Base-by-base conservation (phyloP, 2,329 filamentous ascomycete genomes). In the Coniosporium tulheliwenetii region DNA sequence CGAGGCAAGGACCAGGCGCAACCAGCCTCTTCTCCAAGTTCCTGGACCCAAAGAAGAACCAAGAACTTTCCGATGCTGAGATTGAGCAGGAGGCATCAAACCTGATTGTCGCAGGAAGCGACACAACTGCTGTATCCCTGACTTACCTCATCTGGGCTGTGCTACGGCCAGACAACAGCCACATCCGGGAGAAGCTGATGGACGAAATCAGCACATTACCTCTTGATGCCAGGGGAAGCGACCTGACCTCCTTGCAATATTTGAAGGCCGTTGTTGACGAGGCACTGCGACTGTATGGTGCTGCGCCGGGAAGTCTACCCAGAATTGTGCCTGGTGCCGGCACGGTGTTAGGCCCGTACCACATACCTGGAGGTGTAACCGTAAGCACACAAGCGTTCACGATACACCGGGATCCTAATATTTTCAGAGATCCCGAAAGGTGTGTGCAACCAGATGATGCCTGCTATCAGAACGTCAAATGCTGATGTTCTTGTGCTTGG, bases 251-350 rank as follows among this genome's bases (percentile, higher is more conserved):
- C 3, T 36, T 54, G 5, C 44, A 46, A 2, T 37, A 51, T 2
- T 44, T 57, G 8, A 49, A 48, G 14, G 52, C 50, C 4, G 43
- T 48, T 7, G 51, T 57, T 10, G 46, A 53, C 31, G 55, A 58
- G 44, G 51, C 52, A 3, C 44, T 58, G 7, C 48, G 56, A 7
- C 43, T 59, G 9, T 56, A 57, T 39, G 51, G 51, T n/a, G 55
- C 54, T 34, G 53, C 50, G 5, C 55, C 55, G 2, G 52, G 48
- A 13, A 48, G 44, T 3, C 45, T 58, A 1, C 54, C 54, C 5
- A 44, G 56, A 4, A 40, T 47, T 1, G 49, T 52, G 0, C 56
- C 55, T 3, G 37, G 40, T 10, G 48, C 47, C 14, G 55, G 56
- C 7, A 36, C 42, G 1, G 46, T 41, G 5, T 31, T 55, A 2